Percentiles rank a stretch among this genome's conserved stretches.
These are phyloP conservation scores for Andalucia godoyi DNA, from an alignment of 78 protist genomes.

Conservation along the genomic window DNA sequence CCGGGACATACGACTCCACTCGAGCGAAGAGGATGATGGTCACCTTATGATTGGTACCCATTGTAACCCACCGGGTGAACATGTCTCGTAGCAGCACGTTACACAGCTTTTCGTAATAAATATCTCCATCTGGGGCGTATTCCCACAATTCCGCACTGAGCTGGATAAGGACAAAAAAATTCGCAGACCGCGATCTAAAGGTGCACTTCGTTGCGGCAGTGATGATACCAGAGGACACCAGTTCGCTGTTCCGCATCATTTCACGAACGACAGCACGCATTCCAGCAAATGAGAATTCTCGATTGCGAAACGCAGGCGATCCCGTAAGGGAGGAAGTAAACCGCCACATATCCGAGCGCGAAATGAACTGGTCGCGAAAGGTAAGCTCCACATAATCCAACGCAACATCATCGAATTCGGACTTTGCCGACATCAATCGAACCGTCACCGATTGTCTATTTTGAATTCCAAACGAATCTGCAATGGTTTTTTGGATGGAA, in stretches of 20 bases:
- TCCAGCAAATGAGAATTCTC: background rate
- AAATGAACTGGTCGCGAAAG: background rate
- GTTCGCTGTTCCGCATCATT: slow-evolving; percentile 7
- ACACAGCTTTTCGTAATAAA: slow-evolving; percentile 34
- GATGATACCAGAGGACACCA: slow-evolving; percentile 37
- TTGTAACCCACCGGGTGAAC: slow-evolving; percentile 33
- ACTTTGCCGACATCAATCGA: too few species aligned
- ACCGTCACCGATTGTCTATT: too few species aligned
- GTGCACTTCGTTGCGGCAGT: slow-evolving; percentile 48
- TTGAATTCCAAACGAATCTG: too few species aligned
- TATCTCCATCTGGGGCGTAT: slow-evolving; percentile 39
- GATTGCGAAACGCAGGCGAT: background rate
- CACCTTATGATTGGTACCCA: slow-evolving; percentile 33
- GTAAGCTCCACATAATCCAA: slow-evolving; percentile 1
- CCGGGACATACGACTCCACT: too few species aligned
- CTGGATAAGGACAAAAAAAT: slow-evolving; percentile 42
- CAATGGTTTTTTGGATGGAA: too few species aligned
- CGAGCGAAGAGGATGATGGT: slow-evolving; percentile 51
- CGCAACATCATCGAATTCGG: too few species aligned
- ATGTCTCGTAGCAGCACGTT: slow-evolving; percentile 43
- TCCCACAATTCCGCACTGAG: slow-evolving; percentile 68
- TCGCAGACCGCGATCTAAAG: slow-evolving; percentile 55
- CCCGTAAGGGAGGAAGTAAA: background rate
- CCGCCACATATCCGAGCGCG: slow-evolving; percentile 3
- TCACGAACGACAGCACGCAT: background rate